These are phyloP conservation scores for Kluyveromyces wickerhamii DNA, from an alignment of 805 yeast species.

Conservation along the genomic window DNA sequence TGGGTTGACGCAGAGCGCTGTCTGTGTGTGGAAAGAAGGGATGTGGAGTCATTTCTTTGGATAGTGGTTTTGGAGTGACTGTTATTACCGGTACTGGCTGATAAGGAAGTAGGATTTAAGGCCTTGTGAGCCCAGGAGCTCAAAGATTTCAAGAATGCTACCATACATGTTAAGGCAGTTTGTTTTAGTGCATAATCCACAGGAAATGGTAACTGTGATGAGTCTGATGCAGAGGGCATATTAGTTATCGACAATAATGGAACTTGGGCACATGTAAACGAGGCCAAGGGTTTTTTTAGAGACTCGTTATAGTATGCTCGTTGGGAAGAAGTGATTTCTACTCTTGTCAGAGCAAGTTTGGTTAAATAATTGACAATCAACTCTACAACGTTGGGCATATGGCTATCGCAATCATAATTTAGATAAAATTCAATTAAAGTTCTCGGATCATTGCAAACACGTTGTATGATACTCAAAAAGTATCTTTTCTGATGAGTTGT, in stretches of 20 bases:
- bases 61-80: constrained; percentile 4
- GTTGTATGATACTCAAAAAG: constrained; percentile 68
- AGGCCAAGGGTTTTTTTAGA: constrained; percentile 50
- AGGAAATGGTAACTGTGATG: constrained; percentile 40
- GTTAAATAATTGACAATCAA: constrained; percentile 66
- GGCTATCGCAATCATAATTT: constrained; percentile 87
- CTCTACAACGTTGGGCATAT: constrained; percentile 80
- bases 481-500: constrained; percentile 90
- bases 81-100: constrained; percentile 11
- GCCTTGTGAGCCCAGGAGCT: constrained; percentile 82
- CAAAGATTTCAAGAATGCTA: constrained; percentile 73
- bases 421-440: constrained; percentile 86
- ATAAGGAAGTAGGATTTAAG: constrained; percentile 23
- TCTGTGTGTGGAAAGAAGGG: constrained; percentile 1
- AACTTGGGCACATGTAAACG: constrained; percentile 64
- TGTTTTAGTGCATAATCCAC: constrained; percentile 78
- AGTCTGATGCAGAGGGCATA: constrained; percentile 33
- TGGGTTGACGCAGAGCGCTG: constrained; percentile 7
- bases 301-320: constrained; percentile 47
- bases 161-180: constrained; percentile 70
- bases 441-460: constrained; percentile 82
- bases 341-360: constrained; percentile 58
- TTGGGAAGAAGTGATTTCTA: constrained; percentile 65
- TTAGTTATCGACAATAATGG: constrained; percentile 70
- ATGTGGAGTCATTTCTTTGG: constrained; percentile 2